phyloP scores from a whole-genome alignment of 2,329 filamentous ascomycete genomes.

The Pestalotiopsis sp. region DNA sequence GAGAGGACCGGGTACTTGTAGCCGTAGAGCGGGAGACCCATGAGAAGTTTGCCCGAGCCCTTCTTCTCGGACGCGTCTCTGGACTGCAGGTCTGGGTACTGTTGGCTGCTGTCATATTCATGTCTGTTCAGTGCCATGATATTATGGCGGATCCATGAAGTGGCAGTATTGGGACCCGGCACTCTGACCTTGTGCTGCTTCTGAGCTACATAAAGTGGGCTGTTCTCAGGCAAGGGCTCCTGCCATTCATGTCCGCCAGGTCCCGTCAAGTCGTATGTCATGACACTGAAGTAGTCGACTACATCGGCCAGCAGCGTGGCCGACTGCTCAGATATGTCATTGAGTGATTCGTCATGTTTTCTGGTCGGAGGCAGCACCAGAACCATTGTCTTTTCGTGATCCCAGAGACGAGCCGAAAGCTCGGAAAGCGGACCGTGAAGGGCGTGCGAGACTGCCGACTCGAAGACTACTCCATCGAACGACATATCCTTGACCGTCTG shows the following conservation, averaged over 20 bases:
- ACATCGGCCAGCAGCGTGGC: slow-evolving; percentile 16
- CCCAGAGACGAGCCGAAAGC: slow-evolving; percentile 16
- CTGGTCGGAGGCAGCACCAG: slow-evolving; percentile 20
- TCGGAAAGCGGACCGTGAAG: slow-evolving; percentile 14
- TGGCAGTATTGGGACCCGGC: slow-evolving; percentile 1
- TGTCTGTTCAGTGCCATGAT: not conserved
- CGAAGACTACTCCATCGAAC: slow-evolving; percentile 21
- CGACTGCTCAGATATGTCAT: slow-evolving; percentile 1
- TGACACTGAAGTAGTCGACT: slow-evolving; percentile 21
- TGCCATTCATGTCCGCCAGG: slow-evolving; percentile 14
- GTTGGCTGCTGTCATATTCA: not conserved
- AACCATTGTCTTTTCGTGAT: slow-evolving; percentile 17
- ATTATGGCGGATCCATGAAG: not conserved
- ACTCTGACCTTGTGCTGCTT: slow-evolving; percentile 2
- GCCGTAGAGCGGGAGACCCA: slow-evolving; percentile 21
- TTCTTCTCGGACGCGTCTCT: not conserved
- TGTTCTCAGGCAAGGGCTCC: not conserved
- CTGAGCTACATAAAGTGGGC: not conserved
- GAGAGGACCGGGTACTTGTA: slow-evolving; percentile 19
- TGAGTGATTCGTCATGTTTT: not conserved
- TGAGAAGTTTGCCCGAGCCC: slow-evolving; percentile 17
- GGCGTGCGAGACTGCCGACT: slow-evolving; percentile 20
- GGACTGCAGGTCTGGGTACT: slow-evolving; percentile 8
- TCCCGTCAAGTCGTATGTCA: slow-evolving; percentile 23
- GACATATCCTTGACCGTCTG: slow-evolving; percentile 16